phyloP scores from a whole-genome alignment of 495 filamentous ascomycete genomes.

The Aspergillus ellipticus region DNA sequence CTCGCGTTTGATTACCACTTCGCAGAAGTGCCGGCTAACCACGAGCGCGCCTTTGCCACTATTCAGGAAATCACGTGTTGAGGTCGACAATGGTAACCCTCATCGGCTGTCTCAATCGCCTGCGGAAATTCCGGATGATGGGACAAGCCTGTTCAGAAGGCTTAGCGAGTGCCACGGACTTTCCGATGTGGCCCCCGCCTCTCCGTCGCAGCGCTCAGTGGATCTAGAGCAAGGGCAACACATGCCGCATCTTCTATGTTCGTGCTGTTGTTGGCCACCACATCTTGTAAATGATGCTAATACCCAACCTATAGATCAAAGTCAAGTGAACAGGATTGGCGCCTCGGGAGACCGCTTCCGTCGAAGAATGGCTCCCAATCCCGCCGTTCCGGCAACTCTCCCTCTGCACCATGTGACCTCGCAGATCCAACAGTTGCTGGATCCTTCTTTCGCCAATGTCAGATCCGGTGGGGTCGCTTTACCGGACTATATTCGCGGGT shows the following conservation, averaged over 20 bases:
- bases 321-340: slow-evolving; percentile 33
- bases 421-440: slow-evolving; percentile 41
- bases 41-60: slow-evolving; percentile 11
- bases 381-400: slow-evolving; percentile 33
- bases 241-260: slow-evolving; percentile 48
- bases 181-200: slow-evolving; percentile 31
- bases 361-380: slow-evolving; percentile 37
- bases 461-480: slow-evolving; percentile 37
- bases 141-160: slow-evolving; percentile 24
- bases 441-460: slow-evolving; percentile 32
- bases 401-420: slow-evolving; percentile 35
- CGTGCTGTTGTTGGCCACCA: slow-evolving; percentile 15
- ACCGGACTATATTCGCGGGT: slow-evolving; percentile 69
- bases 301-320: slow-evolving; percentile 31
- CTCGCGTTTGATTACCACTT: slow-evolving; percentile 3
- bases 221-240: slow-evolving; percentile 44
- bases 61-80: slow-evolving; percentile 44
- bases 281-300: slow-evolving; percentile 1
- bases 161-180: slow-evolving; percentile 29
- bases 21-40: slow-evolving; percentile 15
- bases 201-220: slow-evolving; percentile 40
- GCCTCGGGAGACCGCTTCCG: slow-evolving; percentile 30
- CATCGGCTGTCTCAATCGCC: slow-evolving; percentile 34
- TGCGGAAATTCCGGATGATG: slow-evolving; percentile 35
- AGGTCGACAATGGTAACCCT: slow-evolving; percentile 27